A percentile compares a stretch with the other conserved stretches of the same genome.
Evolutionary conservation across 352 stramenopile genomes (phyloP).

Genomic region (Aphanomyces euteiches): DNA sequence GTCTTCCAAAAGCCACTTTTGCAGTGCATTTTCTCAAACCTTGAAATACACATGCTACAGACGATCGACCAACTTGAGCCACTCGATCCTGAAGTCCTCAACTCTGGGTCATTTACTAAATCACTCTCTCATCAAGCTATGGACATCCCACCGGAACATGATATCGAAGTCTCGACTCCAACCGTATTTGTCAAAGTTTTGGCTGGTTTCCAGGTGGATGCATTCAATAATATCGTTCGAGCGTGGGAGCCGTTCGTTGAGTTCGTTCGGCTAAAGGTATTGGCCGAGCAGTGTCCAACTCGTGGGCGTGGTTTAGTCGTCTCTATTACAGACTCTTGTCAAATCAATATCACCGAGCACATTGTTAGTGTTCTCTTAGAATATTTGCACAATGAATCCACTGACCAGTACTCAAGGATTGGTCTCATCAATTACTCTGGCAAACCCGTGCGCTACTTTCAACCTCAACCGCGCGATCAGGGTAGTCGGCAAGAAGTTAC

Average conservation of each 20-base stretch:
- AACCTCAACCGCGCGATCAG: constrained; percentile 11
- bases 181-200: constrained; percentile 13
- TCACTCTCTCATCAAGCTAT: too few relatives aligned
- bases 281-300: not conserved
- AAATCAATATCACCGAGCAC: constrained; percentile 29
- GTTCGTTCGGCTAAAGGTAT: constrained; percentile 1
- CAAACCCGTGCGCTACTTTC: constrained; percentile 22
- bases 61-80: constrained; percentile 1
- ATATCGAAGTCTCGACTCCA: not conserved
- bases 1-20: constrained; percentile 25
- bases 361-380: constrained; percentile 16
- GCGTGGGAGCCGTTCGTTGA: constrained; percentile 27
- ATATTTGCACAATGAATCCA: not conserved
- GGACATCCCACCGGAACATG: not conserved
- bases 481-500: not conserved
- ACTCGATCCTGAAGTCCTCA: not conserved
- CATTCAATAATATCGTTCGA: constrained; percentile 29
- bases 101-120: not conserved
- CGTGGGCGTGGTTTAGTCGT: constrained; percentile 5
- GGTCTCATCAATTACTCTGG: constrained; percentile 22
- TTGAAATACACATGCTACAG: not conserved
- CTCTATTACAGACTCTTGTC: constrained; percentile 6
- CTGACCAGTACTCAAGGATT: not conserved
- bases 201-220: not conserved
- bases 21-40: not conserved